Conservation (phyloP, 768 basidiomycete genomes). For the Phanerochaete sordida region DNA sequence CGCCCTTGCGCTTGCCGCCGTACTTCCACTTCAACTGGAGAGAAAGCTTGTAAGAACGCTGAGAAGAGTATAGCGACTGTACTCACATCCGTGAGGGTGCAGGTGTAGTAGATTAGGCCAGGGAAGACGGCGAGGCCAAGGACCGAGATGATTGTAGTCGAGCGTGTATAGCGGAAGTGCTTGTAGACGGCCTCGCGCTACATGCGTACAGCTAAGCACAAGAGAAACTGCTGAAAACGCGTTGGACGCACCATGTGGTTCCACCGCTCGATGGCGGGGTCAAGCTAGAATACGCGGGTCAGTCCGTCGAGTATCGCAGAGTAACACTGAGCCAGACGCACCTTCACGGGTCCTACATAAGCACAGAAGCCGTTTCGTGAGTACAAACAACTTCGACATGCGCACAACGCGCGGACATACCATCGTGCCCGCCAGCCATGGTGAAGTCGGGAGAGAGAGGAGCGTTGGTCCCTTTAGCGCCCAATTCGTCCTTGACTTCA, state of each 20-base stretch:
- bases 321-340: constrained; percentile 17
- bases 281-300: constrained; percentile 27
- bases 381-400: not conserved
- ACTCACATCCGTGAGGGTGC: constrained; percentile 37
- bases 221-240: not conserved
- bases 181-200: constrained; percentile 86
- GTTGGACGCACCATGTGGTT: constrained; percentile 44
- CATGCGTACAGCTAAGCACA: not conserved
- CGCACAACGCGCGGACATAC: not conserved
- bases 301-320: not conserved
- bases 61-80: not conserved
- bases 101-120: constrained; percentile 45
- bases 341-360: constrained; percentile 54
- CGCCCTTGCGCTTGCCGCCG: constrained; percentile 46
- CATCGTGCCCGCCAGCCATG: constrained; percentile 48
- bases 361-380: constrained; percentile 18
- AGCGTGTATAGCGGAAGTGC: constrained; percentile 75
- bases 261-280: constrained; percentile 58
- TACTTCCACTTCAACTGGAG: constrained; percentile 51
- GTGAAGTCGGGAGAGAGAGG: constrained; percentile 23
- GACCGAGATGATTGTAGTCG: constrained; percentile 57
- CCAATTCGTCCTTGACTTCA: constrained; percentile 15
- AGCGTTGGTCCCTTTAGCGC: constrained; percentile 16
- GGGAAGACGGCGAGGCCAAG: constrained; percentile 68
- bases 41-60: not conserved